A percentile compares a stretch with the other conserved stretches of the same genome.
Conservation (phyloP, 148 eudicot species). For the Amaranthus hypochondriacus region DNA sequence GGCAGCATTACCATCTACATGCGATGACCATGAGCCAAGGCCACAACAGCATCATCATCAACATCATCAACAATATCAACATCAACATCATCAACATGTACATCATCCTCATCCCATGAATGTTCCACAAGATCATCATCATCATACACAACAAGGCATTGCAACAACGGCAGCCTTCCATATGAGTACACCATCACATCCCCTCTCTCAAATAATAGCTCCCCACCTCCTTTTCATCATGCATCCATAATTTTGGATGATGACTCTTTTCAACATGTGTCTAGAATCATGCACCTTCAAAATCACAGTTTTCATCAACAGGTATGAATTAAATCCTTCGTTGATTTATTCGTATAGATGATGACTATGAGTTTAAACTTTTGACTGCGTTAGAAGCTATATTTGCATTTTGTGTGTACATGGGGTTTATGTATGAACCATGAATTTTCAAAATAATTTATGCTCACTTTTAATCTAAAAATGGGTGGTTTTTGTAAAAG, state of each 20-base stretch:
- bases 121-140: conserved; percentile 27
- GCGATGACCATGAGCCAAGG: conserved; percentile 36
- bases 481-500: too few relatives aligned
- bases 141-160: conserved; percentile 28
- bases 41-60: conserved; percentile 16
- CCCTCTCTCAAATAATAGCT: conserved; percentile 59
- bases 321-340: conserved; percentile 29
- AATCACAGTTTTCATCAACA: conserved; percentile 51
- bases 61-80: conserved; percentile 6
- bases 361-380: too few relatives aligned
- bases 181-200: conserved; percentile 63
- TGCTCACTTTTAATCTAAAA: neutral
- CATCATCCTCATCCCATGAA: conserved; percentile 12
- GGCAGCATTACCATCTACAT: conserved; percentile 29
- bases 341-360: neutral
- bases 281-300: conserved; percentile 62
- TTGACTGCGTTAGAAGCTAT: too few relatives aligned
- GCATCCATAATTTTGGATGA: conserved; percentile 65
- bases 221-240: conserved; percentile 70
- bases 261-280: conserved; percentile 52
- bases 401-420: neutral
- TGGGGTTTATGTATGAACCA: neutral
- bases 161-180: conserved; percentile 44
- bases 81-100: too few relatives aligned
- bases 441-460: neutral